Conservation (phyloP, 169 alveolate genomes). For the Cryptosporidium andersoni region DNA sequence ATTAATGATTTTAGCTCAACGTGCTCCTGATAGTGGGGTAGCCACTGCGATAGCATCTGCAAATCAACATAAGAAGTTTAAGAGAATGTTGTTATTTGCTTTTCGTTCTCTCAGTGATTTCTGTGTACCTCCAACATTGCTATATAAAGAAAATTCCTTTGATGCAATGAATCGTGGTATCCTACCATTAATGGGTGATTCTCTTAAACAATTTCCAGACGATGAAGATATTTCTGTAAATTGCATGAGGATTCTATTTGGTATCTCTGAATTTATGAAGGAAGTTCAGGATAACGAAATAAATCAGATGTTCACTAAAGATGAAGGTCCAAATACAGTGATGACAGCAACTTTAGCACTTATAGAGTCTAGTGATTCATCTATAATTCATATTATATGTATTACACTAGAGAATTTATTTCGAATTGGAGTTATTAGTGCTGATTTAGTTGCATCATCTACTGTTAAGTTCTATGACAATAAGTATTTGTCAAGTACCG, state of each 20-base stretch:
- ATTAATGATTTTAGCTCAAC: slow-evolving; percentile 23
- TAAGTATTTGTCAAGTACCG: slow-evolving; percentile 48
- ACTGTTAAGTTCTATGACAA: slow-evolving; percentile 58
- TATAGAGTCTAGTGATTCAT: slow-evolving; percentile 34
- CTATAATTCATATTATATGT: slow-evolving; percentile 13
- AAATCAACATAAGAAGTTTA: slow-evolving; percentile 90
- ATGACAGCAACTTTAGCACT: slow-evolving; percentile 76
- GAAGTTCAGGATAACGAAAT: slow-evolving; percentile 79
- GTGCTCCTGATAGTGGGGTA: slow-evolving; percentile 89
- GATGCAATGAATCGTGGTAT: slow-evolving; percentile 89
- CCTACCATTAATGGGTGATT: slow-evolving; percentile 83
- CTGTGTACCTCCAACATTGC: slow-evolving; percentile 87
- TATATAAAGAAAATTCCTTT: slow-evolving; percentile 87
- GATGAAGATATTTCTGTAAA: slow-evolving; percentile 88
- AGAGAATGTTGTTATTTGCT: slow-evolving; percentile 90
- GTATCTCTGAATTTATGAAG: slow-evolving; percentile 86
- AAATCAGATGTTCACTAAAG: slow-evolving; percentile 69
- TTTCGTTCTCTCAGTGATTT: slow-evolving; percentile 89
- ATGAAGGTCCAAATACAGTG: slow-evolving; percentile 83
- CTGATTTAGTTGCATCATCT: slow-evolving; percentile 21
- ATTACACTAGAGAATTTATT: slow-evolving; percentile 46
- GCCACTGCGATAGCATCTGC: slow-evolving; percentile 91
- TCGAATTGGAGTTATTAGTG: slow-evolving; percentile 4
- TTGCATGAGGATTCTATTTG: slow-evolving; percentile 82
- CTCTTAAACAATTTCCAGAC: slow-evolving; percentile 87